These are phyloP conservation scores for Thalia dealbata DNA, from an alignment of 176 grass and related monocot species.

Conservation along the genomic window DNA sequence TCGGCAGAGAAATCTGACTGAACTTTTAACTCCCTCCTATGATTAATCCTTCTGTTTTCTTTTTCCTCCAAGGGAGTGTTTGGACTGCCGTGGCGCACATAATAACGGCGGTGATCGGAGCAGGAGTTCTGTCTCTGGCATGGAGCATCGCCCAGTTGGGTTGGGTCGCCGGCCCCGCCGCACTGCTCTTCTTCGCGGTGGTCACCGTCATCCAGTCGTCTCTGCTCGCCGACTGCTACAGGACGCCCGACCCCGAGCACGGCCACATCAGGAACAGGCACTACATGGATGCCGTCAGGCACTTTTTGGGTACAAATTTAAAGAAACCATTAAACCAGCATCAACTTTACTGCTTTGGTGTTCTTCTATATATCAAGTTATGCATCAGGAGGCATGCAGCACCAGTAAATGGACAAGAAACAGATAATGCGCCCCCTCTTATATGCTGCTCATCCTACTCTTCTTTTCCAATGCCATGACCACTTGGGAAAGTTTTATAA, in stretches of 20 bases:
- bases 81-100: constrained; percentile 82
- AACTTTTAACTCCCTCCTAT: neutral
- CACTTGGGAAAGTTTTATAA: no score
- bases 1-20: no score
- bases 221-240: constrained; percentile 63
- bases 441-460: no score
- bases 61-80: constrained; percentile 33
- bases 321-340: no score
- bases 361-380: no score
- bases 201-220: constrained; percentile 46
- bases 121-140: constrained; percentile 65
- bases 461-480: no score
- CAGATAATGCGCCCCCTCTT: no score
- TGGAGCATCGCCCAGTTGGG: constrained; percentile 86
- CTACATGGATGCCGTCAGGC: constrained; percentile 55
- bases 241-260: constrained; percentile 40
- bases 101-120: constrained; percentile 69
- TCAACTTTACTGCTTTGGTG: no score
- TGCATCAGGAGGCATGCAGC: no score
- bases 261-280: constrained; percentile 47
- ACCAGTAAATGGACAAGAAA: no score
- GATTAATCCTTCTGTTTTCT: neutral
- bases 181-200: constrained; percentile 45
- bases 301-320: constrained; percentile 39
- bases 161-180: constrained; percentile 50